Percentiles rank a stretch among this genome's conserved stretches.
These are phyloP conservation scores for Phaffomyces thermotolerans DNA, from an alignment of 805 yeast species.

Conservation along the genomic window DNA sequence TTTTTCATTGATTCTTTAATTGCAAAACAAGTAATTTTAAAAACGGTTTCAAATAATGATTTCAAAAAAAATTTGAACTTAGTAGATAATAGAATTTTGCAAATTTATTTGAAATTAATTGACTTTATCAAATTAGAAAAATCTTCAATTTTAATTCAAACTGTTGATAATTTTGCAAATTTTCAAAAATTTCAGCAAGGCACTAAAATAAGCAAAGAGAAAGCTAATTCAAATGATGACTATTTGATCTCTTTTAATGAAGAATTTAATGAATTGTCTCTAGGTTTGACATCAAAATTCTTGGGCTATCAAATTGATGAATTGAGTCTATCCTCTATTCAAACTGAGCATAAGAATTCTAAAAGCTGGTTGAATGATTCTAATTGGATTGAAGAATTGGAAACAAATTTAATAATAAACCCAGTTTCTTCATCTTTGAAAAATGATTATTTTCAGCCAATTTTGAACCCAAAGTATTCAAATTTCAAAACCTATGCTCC, in stretches of 20 bases:
- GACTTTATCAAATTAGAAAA: constrained; percentile 18
- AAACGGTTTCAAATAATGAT: constrained; percentile 3
- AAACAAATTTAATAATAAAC: constrained; percentile 23
- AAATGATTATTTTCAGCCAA: constrained; percentile 32
- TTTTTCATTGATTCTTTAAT: constrained; percentile 34
- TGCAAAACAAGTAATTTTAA: constrained; percentile 9
- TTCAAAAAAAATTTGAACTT: constrained; percentile 14
- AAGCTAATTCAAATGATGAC: constrained; percentile 1
- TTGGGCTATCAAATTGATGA: constrained; percentile 30
- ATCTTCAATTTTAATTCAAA: constrained; percentile 28
- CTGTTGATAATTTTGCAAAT: constrained; percentile 36
- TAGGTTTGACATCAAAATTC: constrained; percentile 49
- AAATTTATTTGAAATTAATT: constrained; percentile 34
- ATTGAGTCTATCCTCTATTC: constrained; percentile 9
- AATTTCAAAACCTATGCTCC: constrained; percentile 32
- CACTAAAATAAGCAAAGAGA: neutral
- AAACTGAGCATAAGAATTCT: constrained; percentile 3
- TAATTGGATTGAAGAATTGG: constrained; percentile 31
- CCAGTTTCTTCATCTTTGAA: constrained; percentile 36
- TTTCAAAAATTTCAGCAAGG: constrained; percentile 21
- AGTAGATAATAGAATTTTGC: constrained; percentile 38
- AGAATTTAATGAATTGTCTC: constrained; percentile 35
- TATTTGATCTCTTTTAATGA: constrained; percentile 14
- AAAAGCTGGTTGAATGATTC: constrained; percentile 26
- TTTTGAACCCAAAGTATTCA: constrained; percentile 26